Percentiles rank a stretch among this genome's conserved stretches.
Evolutionary conservation across 768 basidiomycete species (phyloP).

Genomic region (Brasilioporus rufonigricans): DNA sequence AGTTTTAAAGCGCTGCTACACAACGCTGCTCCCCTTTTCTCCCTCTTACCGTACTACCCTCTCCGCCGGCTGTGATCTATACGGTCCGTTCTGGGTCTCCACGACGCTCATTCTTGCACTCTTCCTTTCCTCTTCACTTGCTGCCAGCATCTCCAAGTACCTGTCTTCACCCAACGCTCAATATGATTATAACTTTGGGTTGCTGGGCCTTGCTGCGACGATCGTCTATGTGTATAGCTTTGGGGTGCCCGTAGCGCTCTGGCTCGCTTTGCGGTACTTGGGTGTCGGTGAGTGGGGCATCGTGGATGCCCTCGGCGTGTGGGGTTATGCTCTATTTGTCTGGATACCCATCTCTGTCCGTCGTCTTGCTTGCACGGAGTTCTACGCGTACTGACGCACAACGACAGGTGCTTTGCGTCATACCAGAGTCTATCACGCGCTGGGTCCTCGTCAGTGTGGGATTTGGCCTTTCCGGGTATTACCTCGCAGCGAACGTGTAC

Average conservation of each 20-base stretch:
- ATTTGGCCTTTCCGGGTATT: constrained; percentile 82
- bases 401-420: constrained; percentile 74
- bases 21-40: constrained; percentile 72
- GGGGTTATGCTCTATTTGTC: constrained; percentile 80
- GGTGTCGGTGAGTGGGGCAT: constrained; percentile 90
- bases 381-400: background rate
- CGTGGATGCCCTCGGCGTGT: constrained; percentile 75
- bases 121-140: constrained; percentile 91
- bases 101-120: constrained; percentile 92
- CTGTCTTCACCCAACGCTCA: constrained; percentile 57
- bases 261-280: constrained; percentile 81
- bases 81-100: constrained; percentile 97
- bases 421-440: constrained; percentile 77
- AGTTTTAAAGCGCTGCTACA: constrained; percentile 72
- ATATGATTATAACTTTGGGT: constrained; percentile 82
- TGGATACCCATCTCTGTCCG: constrained; percentile 88
- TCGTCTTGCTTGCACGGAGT: constrained; percentile 6
- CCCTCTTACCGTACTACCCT: constrained; percentile 63
- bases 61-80: constrained; percentile 56
- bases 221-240: constrained; percentile 89
- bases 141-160: constrained; percentile 84
- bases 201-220: constrained; percentile 78
- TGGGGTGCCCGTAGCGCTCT: constrained; percentile 75
- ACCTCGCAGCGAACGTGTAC: constrained; percentile 82
- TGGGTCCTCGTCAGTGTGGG: constrained; percentile 77